Evolutionary conservation across 371 early-diverging fungal species (phyloP), one percentile per base, ranked within the genome.

Genomic region (Mortierella sp.): DNA sequence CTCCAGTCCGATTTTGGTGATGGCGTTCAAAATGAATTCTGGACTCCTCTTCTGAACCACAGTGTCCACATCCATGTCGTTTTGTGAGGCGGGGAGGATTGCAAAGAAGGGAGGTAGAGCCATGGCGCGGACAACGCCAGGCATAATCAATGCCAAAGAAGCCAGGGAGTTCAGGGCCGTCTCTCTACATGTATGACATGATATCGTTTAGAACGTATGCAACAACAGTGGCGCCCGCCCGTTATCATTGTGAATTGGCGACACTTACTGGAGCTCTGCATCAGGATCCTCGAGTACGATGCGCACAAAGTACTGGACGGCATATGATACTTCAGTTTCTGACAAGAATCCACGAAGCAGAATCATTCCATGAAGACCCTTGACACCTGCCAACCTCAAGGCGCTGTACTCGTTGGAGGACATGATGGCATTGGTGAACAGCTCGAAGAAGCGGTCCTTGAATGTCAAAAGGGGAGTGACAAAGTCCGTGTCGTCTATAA

Each of bases 351-450:
- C 74, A 17, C 80, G 83, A 19, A 89, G 81, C 37, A 92, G 56
- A 28, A 84, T 82, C 85, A 92, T 85, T 13, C 85, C 78, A 46
- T 86, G 82, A 28, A 92, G 81, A 4, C 93, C 93, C 51, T 83
- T 84, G 12, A 92, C 67, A 6, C 92, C 91, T 19, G 86, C 83
- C 17, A 89, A 72, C 34, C 92, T 83, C 50, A 92, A 67, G 8
- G 87, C 82, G 57, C 86, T 90, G 67, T 93, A 90, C 80, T 93
- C 93, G 64, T 92, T 91, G 19, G 86, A 85, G 1, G 84, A 79
- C 25, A 79, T 70, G 29, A 88, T 60, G 0, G 88, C 85, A 22
- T 83, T 71, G 24, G 85, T 85, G 72, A 89, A 93, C 12, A 90
- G 76, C 40, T 81, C 86, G 60, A 91, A 88, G 52, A 91, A 82